These are phyloP conservation scores for Ormosia semicastrata DNA, from an alignment of 306 rosid species.

Conservation along the genomic window DNA sequence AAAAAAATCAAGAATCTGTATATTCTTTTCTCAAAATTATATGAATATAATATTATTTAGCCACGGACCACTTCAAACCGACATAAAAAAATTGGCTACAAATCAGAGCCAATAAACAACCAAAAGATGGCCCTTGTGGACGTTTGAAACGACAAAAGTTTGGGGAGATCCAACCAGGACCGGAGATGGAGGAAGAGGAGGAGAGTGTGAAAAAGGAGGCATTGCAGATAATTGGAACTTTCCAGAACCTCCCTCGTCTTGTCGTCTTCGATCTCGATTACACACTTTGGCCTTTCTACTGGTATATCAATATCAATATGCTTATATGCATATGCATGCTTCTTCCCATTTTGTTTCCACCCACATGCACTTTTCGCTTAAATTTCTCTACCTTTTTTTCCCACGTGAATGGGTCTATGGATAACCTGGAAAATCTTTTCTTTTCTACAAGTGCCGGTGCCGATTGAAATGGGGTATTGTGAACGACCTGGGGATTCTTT, in stretches of 20 bases:
- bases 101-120: no score
- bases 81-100: no score
- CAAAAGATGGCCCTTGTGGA: no score
- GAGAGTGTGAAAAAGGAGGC: constrained; percentile 28
- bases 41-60: no score
- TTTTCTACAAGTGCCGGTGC: neutral
- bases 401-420: neutral
- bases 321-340: no score
- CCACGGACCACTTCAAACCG: no score
- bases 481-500: neutral
- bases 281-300: constrained; percentile 33
- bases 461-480: neutral
- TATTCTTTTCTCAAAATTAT: no score
- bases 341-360: no score
- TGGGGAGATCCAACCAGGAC: neutral
- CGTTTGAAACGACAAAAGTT: no score
- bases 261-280: constrained; percentile 38
- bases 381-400: neutral
- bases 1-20: no score
- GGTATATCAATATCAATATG: neutral
- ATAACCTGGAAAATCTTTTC: neutral
- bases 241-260: constrained; percentile 27
- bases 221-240: constrained; percentile 17
- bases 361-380: neutral
- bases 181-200: constrained; percentile 27